Base-by-base conservation (phyloP, 2,329 filamentous ascomycete genomes). In the Talaromyces sp. region DNA sequence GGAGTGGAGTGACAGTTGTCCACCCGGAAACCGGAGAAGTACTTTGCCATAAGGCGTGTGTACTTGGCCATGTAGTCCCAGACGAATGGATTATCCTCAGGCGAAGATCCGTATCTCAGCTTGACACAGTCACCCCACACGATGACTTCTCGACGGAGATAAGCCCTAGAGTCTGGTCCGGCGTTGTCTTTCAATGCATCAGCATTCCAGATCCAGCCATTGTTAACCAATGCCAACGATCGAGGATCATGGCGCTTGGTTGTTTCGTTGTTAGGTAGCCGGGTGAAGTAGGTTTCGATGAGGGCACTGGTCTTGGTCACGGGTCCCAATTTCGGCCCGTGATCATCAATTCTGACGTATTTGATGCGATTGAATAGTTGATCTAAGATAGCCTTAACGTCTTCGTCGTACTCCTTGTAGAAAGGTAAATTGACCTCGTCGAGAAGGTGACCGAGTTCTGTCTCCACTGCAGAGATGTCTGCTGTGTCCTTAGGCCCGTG, bases 111-210 rank as follows among this genome's bases (percentile, higher is more conserved):
- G 69, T 97, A 99, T 17, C 94, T 87, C 55, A 99, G 81, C 78
- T 99, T 99, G 62, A 97, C 94, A 70, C 95, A 99, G 70, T 99
- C 94, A 13, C 93, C 92, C 94, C 94, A 99, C 31, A 97, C 89
- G 64, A 99, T 97, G 61, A 99, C 91, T 73, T 99, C 91, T 64
- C 94, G 85, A 54, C 91, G 85, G n/a, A 99, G 82, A 69, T 99
- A 99, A n/a, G 93, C 91, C 57, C 87, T 86, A 8, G 93, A 96
- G 48, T 89, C 80, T 0, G 91, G 88, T 0, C 95, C 95, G 31
- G 94, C 94, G 68, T 97, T 94, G 76, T 99, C 94, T 43, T 90
- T 82, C 74, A 97, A 83, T 1, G 94, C 93, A 75, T 97, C 95
- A 5, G 93, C 93, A 59, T 90, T 93, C 94, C 94, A 99, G 8